Percentiles rank a stretch among this genome's conserved stretches.
These are phyloP conservation scores for Chionographis japonica DNA, from an alignment of 106 monocot species.

Conservation along the genomic window DNA sequence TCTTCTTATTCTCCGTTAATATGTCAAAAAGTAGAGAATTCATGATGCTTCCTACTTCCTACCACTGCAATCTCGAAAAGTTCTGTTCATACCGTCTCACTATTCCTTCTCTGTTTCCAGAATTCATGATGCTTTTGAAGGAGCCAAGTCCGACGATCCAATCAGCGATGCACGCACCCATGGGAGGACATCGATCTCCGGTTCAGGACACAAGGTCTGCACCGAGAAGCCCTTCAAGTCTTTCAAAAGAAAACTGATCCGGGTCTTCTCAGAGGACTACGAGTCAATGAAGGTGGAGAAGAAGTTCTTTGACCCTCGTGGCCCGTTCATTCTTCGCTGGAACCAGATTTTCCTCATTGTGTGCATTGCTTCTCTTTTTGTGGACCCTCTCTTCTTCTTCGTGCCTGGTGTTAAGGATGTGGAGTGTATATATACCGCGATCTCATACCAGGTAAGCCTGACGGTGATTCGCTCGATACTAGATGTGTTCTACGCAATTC, in stretches of 20 bases:
- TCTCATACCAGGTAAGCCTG: slow-evolving; percentile 34
- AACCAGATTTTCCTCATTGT: slow-evolving; percentile 57
- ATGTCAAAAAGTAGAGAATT: too few species aligned
- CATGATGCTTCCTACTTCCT: too few species aligned
- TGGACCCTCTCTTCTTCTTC: slow-evolving; percentile 85
- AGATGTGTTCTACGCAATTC: slow-evolving; percentile 57
- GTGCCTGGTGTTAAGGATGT: slow-evolving; percentile 30
- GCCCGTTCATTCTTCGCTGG: slow-evolving; percentile 50
- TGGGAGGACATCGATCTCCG: not conserved
- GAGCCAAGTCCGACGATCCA: not conserved
- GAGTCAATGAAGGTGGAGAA: slow-evolving; percentile 28
- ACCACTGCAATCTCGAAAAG: too few species aligned
- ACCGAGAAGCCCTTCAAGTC: slow-evolving; percentile 15
- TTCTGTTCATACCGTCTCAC: too few species aligned
- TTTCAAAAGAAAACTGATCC: slow-evolving; percentile 41
- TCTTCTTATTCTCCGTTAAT: not conserved
- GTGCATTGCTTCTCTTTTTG: slow-evolving; percentile 62
- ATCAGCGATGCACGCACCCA: not conserved
- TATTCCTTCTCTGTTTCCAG: slow-evolving; percentile 19
- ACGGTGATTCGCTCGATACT: slow-evolving; percentile 53
- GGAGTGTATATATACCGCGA: slow-evolving; percentile 38
- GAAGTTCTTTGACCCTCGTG: slow-evolving; percentile 58
- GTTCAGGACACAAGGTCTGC: slow-evolving; percentile 4
- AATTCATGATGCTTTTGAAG: slow-evolving; percentile 24
- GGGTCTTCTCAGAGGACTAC: slow-evolving; percentile 84